Percentiles rank a stretch among this genome's conserved stretches.
These are phyloP conservation scores for Aspergillus chevalieri DNA, from an alignment of 2,329 filamentous ascomycete genomes.

Conservation along the genomic window DNA sequence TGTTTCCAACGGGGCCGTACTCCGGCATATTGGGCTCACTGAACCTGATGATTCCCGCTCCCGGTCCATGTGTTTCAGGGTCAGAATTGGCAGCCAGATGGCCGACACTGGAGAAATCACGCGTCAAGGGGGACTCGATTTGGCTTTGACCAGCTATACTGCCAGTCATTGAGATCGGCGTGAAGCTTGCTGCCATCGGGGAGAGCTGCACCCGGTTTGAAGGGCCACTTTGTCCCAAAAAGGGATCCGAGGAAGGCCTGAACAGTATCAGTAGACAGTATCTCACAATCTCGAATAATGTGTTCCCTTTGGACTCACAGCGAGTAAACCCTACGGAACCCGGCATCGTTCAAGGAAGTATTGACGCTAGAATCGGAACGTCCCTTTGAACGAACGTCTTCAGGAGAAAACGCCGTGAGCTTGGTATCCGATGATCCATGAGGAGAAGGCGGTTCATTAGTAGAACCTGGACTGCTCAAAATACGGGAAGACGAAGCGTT, in stretches of 20 bases:
- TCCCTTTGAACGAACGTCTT: constrained; percentile 45
- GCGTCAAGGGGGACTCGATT: constrained; percentile 5
- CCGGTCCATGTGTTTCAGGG: constrained; percentile 9
- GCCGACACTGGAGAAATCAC: constrained; percentile 10
- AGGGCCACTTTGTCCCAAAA: constrained; percentile 16
- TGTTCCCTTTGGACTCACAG: constrained; percentile 11
- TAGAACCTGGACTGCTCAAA: constrained; percentile 34
- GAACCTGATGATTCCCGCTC: constrained; percentile 4
- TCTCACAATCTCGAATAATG: too few relatives aligned
- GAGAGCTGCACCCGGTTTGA: constrained; percentile 45
- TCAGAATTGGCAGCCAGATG: constrained; percentile 17
- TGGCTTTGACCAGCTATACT: constrained; percentile 5
- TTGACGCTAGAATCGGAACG: constrained; percentile 13
- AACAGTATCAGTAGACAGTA: constrained; percentile 1
- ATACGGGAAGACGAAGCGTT: constrained; percentile 22
- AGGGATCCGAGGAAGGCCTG: constrained; percentile 25
- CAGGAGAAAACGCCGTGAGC: constrained; percentile 59
- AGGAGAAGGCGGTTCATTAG: constrained; percentile 50
- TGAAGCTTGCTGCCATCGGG: constrained; percentile 58
- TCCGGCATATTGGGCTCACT: constrained; percentile 10
- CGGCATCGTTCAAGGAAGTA: constrained; percentile 10
- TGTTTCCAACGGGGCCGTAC: constrained; percentile 20
- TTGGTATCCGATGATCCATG: constrained; percentile 61
- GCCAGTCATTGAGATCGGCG: constrained; percentile 39
- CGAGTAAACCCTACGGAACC: constrained; percentile 14